Percentiles rank a stretch among this genome's conserved stretches.
Conservation (phyloP, 345 rosid genomes). For the Salix viminalis region DNA sequence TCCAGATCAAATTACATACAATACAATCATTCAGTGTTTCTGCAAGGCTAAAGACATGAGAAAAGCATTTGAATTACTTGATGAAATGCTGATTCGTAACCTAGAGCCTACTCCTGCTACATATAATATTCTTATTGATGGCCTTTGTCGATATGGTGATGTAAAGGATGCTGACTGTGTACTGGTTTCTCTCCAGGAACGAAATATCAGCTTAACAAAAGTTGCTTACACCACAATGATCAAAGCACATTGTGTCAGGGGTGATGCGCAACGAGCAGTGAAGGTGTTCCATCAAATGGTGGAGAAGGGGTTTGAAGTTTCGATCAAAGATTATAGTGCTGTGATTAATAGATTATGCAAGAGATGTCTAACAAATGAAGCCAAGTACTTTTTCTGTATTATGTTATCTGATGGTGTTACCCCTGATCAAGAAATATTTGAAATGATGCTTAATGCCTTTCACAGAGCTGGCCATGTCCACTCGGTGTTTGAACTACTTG, state of each 20-base stretch:
- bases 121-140: constrained; percentile 53
- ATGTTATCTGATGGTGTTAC: constrained; percentile 53
- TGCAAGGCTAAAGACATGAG: constrained; percentile 37
- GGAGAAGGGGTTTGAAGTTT: constrained; percentile 52
- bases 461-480: constrained; percentile 26
- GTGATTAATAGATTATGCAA: constrained; percentile 69
- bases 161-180: constrained; percentile 47
- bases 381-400: constrained; percentile 43
- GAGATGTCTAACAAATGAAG: constrained; percentile 35
- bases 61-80: constrained; percentile 39
- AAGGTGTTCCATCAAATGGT: constrained; percentile 46
- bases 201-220: constrained; percentile 34
- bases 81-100: constrained; percentile 41
- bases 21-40: constrained; percentile 47
- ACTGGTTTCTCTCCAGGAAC: constrained; percentile 39
- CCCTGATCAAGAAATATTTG: constrained; percentile 60
- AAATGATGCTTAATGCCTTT: constrained; percentile 43
- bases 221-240: constrained; percentile 59
- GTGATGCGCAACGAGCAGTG: constrained; percentile 42
- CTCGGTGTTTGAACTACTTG: constrained; percentile 36
- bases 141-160: constrained; percentile 48
- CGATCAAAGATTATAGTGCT: constrained; percentile 62
- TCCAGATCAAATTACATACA: constrained; percentile 63
- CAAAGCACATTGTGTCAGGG: constrained; percentile 74
- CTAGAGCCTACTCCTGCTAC: constrained; percentile 53